Conservation (phyloP, 495 filamentous ascomycete genomes). For the Astrocystis sublimbata region DNA sequence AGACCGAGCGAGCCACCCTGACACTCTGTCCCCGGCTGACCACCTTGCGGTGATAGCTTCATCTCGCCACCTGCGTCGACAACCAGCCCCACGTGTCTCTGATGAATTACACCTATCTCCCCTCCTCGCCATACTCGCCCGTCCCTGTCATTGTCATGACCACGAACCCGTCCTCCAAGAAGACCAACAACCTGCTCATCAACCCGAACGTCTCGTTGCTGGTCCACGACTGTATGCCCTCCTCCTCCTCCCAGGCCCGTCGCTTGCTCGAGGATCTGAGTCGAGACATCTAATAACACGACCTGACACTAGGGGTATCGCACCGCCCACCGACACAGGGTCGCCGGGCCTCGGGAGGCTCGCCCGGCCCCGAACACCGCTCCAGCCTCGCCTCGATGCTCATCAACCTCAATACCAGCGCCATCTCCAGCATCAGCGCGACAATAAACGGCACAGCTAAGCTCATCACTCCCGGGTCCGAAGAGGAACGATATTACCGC, state of each 20-base stretch:
- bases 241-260: not conserved
- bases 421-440: conserved; percentile 84
- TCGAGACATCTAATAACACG: not conserved
- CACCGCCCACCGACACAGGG: conserved; percentile 82
- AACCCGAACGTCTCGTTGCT: conserved; percentile 94
- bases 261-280: not conserved
- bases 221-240: conserved; percentile 83
- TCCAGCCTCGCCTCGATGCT: conserved; percentile 79
- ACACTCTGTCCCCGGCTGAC: conserved; percentile 20
- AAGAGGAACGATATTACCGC: conserved; percentile 81
- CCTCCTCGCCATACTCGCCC: conserved; percentile 71
- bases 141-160: conserved; percentile 89
- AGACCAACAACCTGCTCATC: conserved; percentile 79
- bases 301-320: conserved; percentile 63
- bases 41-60: conserved; percentile 60
- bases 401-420: conserved; percentile 84
- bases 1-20: conserved; percentile 20
- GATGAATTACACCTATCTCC: conserved; percentile 99
- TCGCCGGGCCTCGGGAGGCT: conserved; percentile 57
- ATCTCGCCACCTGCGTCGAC: conserved; percentile 84
- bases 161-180: conserved; percentile 82
- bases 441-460: conserved; percentile 86
- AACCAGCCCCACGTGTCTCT: conserved; percentile 90
- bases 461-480: conserved; percentile 68
- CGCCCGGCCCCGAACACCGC: conserved; percentile 61